Conservation (phyloP, 352 stramenopile genomes). For the Phytopythium boreale region DNA sequence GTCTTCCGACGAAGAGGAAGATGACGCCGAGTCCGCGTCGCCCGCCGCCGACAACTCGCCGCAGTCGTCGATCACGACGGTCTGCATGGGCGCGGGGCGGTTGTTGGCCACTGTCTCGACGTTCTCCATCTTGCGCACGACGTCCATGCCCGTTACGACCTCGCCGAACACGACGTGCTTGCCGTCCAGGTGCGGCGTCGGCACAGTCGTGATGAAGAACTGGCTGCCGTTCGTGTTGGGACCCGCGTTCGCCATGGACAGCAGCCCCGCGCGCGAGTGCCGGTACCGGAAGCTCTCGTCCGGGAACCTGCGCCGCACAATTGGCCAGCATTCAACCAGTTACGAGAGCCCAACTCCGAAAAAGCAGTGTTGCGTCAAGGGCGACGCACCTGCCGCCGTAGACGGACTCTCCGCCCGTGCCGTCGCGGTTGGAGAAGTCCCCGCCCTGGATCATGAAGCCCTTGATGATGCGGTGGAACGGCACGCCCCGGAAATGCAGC, state of each 20-base stretch:
- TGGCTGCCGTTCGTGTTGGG: conserved; percentile 77
- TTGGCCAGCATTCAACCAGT: not conserved
- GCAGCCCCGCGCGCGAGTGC: conserved; percentile 90
- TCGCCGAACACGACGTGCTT: conserved; percentile 99
- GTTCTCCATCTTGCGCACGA: conserved; percentile 90
- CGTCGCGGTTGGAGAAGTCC: conserved; percentile 76
- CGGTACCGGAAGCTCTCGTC: conserved; percentile 96
- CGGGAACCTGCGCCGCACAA: conserved; percentile 47
- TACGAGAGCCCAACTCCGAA: not conserved
- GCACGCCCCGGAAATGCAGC: conserved; percentile 62
- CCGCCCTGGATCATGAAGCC: conserved; percentile 86
- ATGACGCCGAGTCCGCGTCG: conserved; percentile 8
- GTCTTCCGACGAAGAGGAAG: conserved; percentile 8
- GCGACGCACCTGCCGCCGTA: conserved; percentile 47
- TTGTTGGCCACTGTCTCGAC: conserved; percentile 79
- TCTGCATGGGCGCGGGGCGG: conserved; percentile 72
- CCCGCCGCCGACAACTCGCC: conserved; percentile 54
- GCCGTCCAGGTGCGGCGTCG: conserved; percentile 95
- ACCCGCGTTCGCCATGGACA: conserved; percentile 94
- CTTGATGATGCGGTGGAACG: conserved; percentile 86
- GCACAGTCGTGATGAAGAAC: conserved; percentile 82
- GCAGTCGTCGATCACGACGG: conserved; percentile 94
- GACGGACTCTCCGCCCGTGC: conserved; percentile 83
- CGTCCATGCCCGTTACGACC: conserved; percentile 77
- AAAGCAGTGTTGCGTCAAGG: not conserved